Evolutionary conservation across 2,329 filamentous ascomycete genomes (phyloP), one percentile per base, ranked within the genome.

Genomic region (Trichoderma aggressivum): DNA sequence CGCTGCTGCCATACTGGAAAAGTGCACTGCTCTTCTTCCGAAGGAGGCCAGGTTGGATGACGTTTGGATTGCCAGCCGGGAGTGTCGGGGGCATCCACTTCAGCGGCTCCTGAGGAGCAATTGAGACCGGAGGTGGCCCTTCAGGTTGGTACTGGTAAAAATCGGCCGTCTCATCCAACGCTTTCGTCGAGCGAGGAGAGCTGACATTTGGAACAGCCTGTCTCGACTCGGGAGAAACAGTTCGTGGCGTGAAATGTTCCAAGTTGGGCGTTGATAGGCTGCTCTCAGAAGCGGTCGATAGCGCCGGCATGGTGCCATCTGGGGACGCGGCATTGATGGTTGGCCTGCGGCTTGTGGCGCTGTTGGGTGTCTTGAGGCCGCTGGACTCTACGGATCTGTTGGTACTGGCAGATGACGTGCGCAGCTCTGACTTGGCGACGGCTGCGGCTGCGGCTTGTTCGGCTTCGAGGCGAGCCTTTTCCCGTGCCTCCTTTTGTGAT

Each of bases 71-170:
- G 58, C 76, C 76, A 8, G 79, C 76, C 60, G 80, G 76, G 5
- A 81, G 79, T n/a, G 80, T 80, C 0, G 86, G 85, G 16, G 85
- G 84, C 28, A 88, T 79, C 86, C 86, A 89, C 66, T 82, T 83
- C 66, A 88, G 78, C 5, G 82, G 78, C 72, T 84, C 82, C 34
- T 80, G 77, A 36, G 79, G 79, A 7, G 79, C 75, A 18, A 84
- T 73, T 1, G 82, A 66, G 5, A 79, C 76, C 0, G 86, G 81
- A 0, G 79, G 72, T 1, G 86, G 84, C 0, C 87, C 87, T n/a
- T 87, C 83, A 0, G 87, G 86, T 71, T 89, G 85, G 73, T 88
- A 89, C 0, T 82, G 82, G 28, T 89, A 89, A 26, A 85, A 75
- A 64, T 86, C 83, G 3, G 73, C 63, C 3, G 69, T 58, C 55